These are phyloP conservation scores for Mycena pura DNA, from an alignment of 768 basidiomycete genomes.

Conservation along the genomic window DNA sequence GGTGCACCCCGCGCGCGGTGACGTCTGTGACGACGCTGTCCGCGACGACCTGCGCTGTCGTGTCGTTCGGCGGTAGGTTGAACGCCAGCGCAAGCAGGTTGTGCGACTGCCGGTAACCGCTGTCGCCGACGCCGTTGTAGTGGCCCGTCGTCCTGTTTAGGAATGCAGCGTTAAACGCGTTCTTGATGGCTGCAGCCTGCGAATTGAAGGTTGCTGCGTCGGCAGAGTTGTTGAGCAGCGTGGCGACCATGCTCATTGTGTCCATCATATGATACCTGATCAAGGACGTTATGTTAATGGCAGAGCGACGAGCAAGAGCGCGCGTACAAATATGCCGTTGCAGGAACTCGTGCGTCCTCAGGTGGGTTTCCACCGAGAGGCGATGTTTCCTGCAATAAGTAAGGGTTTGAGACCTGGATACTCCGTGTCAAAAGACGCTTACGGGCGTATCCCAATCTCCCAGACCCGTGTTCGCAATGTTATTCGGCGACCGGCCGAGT, in stretches of 20 bases:
- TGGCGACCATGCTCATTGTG: conserved; percentile 34
- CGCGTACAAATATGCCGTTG: conserved; percentile 38
- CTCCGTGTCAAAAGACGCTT: conserved; percentile 57
- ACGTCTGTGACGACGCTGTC: conserved; percentile 36
- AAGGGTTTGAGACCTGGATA: conserved; percentile 24
- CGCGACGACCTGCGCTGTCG: conserved; percentile 30
- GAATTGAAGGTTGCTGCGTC: conserved; percentile 33
- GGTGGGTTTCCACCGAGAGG: conserved; percentile 38
- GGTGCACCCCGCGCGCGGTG: conserved; percentile 26
- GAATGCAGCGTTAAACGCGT: conserved; percentile 37
- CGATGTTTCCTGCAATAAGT: conserved; percentile 24
- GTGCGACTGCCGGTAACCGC: conserved; percentile 38
- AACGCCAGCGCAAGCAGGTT: conserved; percentile 37
- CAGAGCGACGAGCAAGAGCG: neutral
- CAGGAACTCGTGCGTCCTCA: conserved; percentile 36
- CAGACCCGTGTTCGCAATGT: conserved; percentile 33
- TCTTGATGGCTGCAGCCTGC: conserved; percentile 33
- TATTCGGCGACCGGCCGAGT: conserved; percentile 36
- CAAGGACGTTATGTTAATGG: neutral
- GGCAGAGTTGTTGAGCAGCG: conserved; percentile 29
- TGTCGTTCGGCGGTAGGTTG: conserved; percentile 29
- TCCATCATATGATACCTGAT: conserved; percentile 36
- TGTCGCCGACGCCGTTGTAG: conserved; percentile 36
- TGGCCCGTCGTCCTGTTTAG: conserved; percentile 27
- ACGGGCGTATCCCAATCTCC: conserved; percentile 54